Conservation (phyloP, 495 filamentous ascomycete genomes). For the Cairneyella variabilis region DNA sequence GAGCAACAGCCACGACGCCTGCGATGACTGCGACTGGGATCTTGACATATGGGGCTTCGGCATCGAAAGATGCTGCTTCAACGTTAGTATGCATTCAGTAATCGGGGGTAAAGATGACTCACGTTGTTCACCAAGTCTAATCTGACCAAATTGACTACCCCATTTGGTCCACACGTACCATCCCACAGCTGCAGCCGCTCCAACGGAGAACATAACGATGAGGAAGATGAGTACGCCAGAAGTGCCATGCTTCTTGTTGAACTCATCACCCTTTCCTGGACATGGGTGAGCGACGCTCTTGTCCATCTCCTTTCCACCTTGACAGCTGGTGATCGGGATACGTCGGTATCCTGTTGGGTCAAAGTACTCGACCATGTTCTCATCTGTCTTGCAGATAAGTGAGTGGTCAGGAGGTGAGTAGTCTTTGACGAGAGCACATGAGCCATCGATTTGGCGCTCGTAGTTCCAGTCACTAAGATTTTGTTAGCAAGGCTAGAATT, state of each 20-base stretch:
- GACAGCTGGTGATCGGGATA: slow-evolving; percentile 82
- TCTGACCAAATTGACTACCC: slow-evolving; percentile 87
- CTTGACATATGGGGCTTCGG: slow-evolving; percentile 65
- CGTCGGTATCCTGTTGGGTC: slow-evolving; percentile 85
- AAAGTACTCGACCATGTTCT: slow-evolving; percentile 66
- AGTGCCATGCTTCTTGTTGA: slow-evolving; percentile 64
- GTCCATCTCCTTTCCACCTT: slow-evolving; percentile 69
- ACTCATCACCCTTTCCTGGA: slow-evolving; percentile 73
- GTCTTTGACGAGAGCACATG: slow-evolving; percentile 71
- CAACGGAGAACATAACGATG: slow-evolving; percentile 70
- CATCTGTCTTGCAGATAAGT: slow-evolving; percentile 62
- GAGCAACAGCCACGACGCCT: slow-evolving; percentile 69
- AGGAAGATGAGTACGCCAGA: slow-evolving; percentile 81
- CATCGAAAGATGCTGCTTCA: slow-evolving; percentile 45
- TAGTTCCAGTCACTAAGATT: slow-evolving; percentile 84
- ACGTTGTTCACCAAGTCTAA: slow-evolving; percentile 69
- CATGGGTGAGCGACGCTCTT: slow-evolving; percentile 55
- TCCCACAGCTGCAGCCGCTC: slow-evolving; percentile 62
- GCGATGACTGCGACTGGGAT: slow-evolving; percentile 77
- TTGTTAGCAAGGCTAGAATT: slow-evolving; percentile 18
- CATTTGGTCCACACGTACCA: slow-evolving; percentile 86
- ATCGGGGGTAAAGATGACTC: slow-evolving; percentile 5
- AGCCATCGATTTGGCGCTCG: slow-evolving; percentile 67
- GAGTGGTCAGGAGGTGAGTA: slow-evolving; percentile 60
- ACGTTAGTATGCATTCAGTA: slow-evolving; percentile 7